Conservation (phyloP, 2,329 filamentous ascomycete species). For the Reticulascus tulasneorum region DNA sequence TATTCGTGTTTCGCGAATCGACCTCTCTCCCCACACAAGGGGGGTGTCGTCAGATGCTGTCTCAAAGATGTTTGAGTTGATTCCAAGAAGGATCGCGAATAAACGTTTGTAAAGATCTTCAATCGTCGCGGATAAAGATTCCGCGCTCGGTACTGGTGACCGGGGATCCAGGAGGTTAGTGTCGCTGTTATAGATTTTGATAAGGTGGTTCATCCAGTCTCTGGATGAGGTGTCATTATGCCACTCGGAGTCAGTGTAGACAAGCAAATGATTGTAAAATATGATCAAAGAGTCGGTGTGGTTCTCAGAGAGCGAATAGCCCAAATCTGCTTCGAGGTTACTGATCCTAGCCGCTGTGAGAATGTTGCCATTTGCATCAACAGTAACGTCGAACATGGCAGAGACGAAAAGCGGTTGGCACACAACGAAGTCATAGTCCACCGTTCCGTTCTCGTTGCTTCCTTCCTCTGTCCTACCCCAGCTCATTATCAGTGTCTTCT, state of each 20-base stretch:
- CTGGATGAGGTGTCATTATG: slow-evolving; percentile 42
- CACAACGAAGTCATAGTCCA: slow-evolving; percentile 16
- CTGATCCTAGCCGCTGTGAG: slow-evolving; percentile 12
- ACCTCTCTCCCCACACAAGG: slow-evolving; percentile 14
- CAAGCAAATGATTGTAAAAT: slow-evolving; percentile 8
- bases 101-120: slow-evolving; percentile 20
- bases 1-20: slow-evolving; percentile 35
- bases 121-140: slow-evolving; percentile 12
- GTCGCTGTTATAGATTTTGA: slow-evolving; percentile 23
- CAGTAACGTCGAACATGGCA: slow-evolving; percentile 27
- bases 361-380: slow-evolving; percentile 22
- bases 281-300: slow-evolving; percentile 14
- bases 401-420: slow-evolving; percentile 26
- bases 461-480: slow-evolving; percentile 24
- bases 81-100: slow-evolving; percentile 29
- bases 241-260: slow-evolving; percentile 21
- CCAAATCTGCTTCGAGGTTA: slow-evolving; percentile 11
- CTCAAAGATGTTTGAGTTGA: slow-evolving; percentile 37
- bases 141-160: slow-evolving; percentile 14
- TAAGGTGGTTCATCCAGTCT: slow-evolving; percentile 46
- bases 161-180: slow-evolving; percentile 27
- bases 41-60: rapidly evolving
- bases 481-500: slow-evolving; percentile 12
- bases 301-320: slow-evolving; percentile 8
- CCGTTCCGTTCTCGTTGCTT: slow-evolving; percentile 6